These are phyloP conservation scores for Trichosporon coremiiforme DNA, from an alignment of 1,284 basidiomycete genomes.

Conservation along the genomic window DNA sequence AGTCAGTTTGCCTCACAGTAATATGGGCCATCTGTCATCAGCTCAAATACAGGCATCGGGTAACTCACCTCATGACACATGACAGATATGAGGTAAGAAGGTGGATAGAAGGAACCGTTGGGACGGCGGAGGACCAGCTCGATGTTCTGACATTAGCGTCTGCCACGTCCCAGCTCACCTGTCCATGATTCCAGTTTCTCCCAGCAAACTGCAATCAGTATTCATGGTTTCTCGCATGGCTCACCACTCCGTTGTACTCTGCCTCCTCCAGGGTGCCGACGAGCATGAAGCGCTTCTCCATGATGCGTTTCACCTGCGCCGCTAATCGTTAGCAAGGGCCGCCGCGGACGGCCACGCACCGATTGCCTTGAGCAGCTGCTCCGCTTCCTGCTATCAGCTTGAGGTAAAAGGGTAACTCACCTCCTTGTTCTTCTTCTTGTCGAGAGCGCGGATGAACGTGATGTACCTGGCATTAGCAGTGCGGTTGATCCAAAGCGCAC, in stretches of 20 bases:
- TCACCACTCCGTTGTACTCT: constrained; percentile 50
- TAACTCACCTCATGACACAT: constrained; percentile 55
- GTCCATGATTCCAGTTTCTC: constrained; percentile 57
- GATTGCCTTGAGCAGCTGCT: constrained; percentile 53
- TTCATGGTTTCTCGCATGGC: constrained; percentile 26
- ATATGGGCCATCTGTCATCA: constrained; percentile 54
- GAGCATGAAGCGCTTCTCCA: constrained; percentile 52
- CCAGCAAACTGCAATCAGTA: constrained; percentile 48
- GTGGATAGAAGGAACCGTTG: constrained; percentile 51
- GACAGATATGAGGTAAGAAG: constrained; percentile 50
- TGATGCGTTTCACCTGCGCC: constrained; percentile 52
- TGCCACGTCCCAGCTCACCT: constrained; percentile 35
- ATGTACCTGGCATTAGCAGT: constrained; percentile 42
- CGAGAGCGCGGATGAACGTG: constrained; percentile 49
- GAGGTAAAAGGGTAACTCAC: constrained; percentile 30
- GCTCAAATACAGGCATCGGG: not conserved
- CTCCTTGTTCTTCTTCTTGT: constrained; percentile 39
- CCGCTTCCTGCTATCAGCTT: constrained; percentile 36
- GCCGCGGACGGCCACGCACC: constrained; percentile 36
- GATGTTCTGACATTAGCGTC: constrained; percentile 34
- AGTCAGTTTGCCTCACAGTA: constrained; percentile 33
- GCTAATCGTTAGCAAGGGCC: constrained; percentile 20
- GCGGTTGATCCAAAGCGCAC: constrained; percentile 27
- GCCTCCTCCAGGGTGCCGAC: constrained; percentile 54
- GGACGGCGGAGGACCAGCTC: constrained; percentile 56